phyloP scores from a whole-genome alignment of 192 early-diverging fungal species.

The Coemansia sp. region DNA sequence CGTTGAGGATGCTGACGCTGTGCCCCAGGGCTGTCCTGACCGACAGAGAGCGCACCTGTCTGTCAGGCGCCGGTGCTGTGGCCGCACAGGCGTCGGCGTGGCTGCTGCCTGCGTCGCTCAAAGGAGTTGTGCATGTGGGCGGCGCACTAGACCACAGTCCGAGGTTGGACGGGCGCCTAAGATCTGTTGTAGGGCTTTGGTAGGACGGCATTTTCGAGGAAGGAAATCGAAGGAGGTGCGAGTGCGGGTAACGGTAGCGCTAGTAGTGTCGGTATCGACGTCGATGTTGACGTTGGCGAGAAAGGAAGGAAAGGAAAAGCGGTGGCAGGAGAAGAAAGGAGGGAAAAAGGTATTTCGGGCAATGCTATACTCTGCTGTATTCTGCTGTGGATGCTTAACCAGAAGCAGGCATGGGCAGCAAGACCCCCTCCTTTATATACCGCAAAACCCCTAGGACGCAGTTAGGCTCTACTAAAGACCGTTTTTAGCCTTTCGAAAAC shows the following conservation, averaged over 20 bases:
- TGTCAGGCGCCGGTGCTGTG: slow-evolving; percentile 1
- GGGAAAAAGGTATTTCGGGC: background rate
- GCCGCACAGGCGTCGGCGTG: background rate
- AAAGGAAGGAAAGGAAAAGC: background rate
- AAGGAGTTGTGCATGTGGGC: background rate
- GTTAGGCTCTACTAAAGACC: background rate
- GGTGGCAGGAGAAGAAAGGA: background rate
- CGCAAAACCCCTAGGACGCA: background rate
- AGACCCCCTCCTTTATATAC: background rate
- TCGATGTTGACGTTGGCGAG: too few relatives aligned
- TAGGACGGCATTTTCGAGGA: background rate
- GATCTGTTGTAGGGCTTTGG: background rate
- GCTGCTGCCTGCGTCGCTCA: background rate
- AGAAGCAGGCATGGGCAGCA: background rate
- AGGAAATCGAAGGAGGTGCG: background rate
- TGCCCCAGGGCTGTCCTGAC: slow-evolving; percentile 31
- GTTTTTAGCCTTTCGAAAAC: background rate
- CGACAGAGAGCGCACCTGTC: slow-evolving; percentile 35
- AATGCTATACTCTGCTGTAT: slow-evolving; percentile 1
- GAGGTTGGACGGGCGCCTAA: slow-evolving; percentile 8
- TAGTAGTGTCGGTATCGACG: too few relatives aligned
- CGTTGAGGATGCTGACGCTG: slow-evolving; percentile 46
- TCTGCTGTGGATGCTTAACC: background rate
- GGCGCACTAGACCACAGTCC: slow-evolving; percentile 7
- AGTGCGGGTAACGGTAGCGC: background rate